Base-by-base conservation (phyloP, 805 yeast genomes). In the Millerozyma acaciae region DNA sequence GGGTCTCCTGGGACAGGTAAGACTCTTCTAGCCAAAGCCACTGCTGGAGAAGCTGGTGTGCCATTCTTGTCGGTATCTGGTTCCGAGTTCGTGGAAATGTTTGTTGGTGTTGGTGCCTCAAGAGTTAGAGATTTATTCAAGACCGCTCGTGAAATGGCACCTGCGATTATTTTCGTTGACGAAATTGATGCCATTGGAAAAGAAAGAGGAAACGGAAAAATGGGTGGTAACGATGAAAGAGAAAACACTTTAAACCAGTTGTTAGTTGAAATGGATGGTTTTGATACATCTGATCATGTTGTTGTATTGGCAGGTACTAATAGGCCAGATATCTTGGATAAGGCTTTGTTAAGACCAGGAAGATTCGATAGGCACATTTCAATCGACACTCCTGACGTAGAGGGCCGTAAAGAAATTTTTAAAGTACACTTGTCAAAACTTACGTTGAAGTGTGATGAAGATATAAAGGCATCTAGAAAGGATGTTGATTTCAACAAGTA, bases 1-100 rank as follows among this genome's bases (percentile, higher is more conserved):
- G 97, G 97, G 45, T 94, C 96, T 12, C 97, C 97, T 26, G 97
- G 97, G 68, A 88, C 97, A 3, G 97, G 97, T 76, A 88, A 88
- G 60, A 88, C 97, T 0, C 62, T 88, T 42, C 64, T 88, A 36
- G 96, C 96, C 16, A 87, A 84, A 57, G 96, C 96, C 8, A 88
- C 96, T 16, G 97, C 96, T 2, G 96, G 97, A 47, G 96, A 88
- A 57, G 96, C 96, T 2, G 93, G 86, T 32, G 97, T 88, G 32
- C 96, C 97, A 16, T 88, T 88, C 57, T 78, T 78, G 44, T 80
- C 93, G 15, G 96, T 88, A 5, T 83, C 94, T 1, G 96, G 96
- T 48, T 86, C 96, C 9, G 96, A 88, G 56, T 88, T 88, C 47
- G 94, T 87, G n/a, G 96, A 88, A 59, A 88, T 88, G 96, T 88